Percentiles rank a stretch among this genome's conserved stretches.
These are phyloP conservation scores for Carex scoparia DNA, from an alignment of 176 grass and related monocot species.

Conservation along the genomic window DNA sequence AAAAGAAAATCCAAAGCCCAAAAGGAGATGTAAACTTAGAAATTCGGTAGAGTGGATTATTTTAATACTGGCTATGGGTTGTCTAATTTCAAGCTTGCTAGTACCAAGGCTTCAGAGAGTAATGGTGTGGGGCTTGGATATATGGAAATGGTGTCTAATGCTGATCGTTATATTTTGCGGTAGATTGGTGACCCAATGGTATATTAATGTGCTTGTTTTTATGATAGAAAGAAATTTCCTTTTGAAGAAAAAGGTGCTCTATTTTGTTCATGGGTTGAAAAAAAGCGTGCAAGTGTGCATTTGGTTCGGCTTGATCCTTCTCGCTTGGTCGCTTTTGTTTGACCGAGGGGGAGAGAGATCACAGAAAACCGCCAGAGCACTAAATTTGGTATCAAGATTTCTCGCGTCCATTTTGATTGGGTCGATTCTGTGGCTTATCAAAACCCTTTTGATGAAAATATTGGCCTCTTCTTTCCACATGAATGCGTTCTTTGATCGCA, in stretches of 20 bases:
- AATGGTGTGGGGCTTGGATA: slow-evolving; percentile 56
- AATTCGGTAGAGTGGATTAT: slow-evolving; percentile 36
- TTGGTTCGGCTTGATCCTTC: slow-evolving; percentile 63
- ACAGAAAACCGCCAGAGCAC: slow-evolving; percentile 33
- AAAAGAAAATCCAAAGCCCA: slow-evolving; percentile 13
- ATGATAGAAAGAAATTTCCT: slow-evolving; percentile 90
- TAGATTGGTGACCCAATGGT: slow-evolving; percentile 63
- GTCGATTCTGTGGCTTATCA: slow-evolving; percentile 60
- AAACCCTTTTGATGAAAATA: slow-evolving; percentile 86
- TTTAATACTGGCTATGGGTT: slow-evolving; percentile 57
- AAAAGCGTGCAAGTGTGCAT: slow-evolving; percentile 62
- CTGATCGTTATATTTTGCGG: slow-evolving; percentile 71
- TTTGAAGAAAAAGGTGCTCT: slow-evolving; percentile 84
- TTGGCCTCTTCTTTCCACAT: slow-evolving; percentile 83
- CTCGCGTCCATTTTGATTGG: slow-evolving; percentile 57
- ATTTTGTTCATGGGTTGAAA: slow-evolving; percentile 91
- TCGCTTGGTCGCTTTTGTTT: slow-evolving; percentile 77
- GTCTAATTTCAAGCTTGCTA: slow-evolving; percentile 61
- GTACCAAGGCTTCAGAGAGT: slow-evolving; percentile 29
- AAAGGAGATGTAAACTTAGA: slow-evolving; percentile 39
- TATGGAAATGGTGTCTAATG: slow-evolving; percentile 98
- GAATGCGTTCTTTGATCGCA: slow-evolving; percentile 89
- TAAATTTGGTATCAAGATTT: slow-evolving; percentile 58
- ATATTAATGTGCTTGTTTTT: slow-evolving; percentile 56
- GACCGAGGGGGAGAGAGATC: slow-evolving; percentile 32